A percentile compares a stretch with the other conserved stretches of the same genome.
These are phyloP conservation scores for Colletotrichum chlorophyti DNA, from an alignment of 2,329 filamentous ascomycete species.

Conservation along the genomic window DNA sequence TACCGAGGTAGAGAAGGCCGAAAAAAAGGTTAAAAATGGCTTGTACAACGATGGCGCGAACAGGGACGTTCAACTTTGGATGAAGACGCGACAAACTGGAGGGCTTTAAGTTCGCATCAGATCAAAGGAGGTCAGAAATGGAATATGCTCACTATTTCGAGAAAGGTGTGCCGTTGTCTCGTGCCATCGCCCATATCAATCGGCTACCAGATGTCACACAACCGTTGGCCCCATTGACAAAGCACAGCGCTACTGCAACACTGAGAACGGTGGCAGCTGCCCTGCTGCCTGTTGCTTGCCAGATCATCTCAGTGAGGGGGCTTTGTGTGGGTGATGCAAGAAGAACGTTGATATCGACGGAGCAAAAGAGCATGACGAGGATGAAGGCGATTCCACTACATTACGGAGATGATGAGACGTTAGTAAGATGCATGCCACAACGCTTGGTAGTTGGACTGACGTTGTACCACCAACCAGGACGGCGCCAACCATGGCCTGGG, in stretches of 20 bases:
- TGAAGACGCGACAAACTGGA: constrained; percentile 37
- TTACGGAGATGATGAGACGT: neutral
- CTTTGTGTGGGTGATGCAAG: constrained; percentile 48
- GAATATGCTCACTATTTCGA: constrained; percentile 3
- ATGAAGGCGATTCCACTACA: constrained; percentile 44
- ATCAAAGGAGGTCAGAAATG: neutral
- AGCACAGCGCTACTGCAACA: constrained; percentile 35
- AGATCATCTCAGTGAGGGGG: constrained; percentile 49
- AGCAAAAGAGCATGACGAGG: constrained; percentile 51
- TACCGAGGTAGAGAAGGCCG: constrained; percentile 52
- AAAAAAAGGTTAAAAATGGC: constrained; percentile 52
- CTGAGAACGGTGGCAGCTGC: constrained; percentile 38
- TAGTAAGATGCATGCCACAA: too few species aligned
- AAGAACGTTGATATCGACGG: constrained; percentile 45
- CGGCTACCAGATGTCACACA: constrained; percentile 44
- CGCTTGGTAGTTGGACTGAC: neutral
- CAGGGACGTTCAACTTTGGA: constrained; percentile 47
- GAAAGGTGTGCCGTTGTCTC: constrained; percentile 37
- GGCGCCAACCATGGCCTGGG: constrained; percentile 41
- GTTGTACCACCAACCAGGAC: constrained; percentile 50
- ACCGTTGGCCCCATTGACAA: constrained; percentile 38
- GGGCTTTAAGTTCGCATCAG: neutral
- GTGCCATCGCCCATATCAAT: constrained; percentile 46
- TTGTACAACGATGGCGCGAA: constrained; percentile 47
- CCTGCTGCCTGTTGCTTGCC: constrained; percentile 35